Evolutionary conservation across 2,329 filamentous ascomycete genomes (phyloP).

Genomic region (Calonectria montana): DNA sequence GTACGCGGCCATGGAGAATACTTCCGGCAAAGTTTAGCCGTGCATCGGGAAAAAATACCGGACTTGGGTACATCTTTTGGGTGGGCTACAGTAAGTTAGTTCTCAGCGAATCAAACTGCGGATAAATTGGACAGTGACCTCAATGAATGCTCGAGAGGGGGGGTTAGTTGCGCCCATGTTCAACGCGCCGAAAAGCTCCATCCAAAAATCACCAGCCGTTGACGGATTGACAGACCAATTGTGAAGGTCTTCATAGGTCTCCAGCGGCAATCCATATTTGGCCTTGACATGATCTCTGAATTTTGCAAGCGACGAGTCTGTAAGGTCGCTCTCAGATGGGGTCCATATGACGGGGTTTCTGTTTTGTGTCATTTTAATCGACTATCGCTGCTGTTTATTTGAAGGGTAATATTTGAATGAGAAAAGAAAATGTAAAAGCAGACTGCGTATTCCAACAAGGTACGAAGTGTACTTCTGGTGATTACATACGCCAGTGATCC

Average conservation of each 20-base stretch:
- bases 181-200: neutral
- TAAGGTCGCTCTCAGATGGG: neutral
- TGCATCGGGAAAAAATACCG: neutral
- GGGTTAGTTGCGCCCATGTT: neutral
- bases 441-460: too few relatives aligned
- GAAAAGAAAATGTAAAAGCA: neutral
- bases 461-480: neutral
- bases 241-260: neutral
- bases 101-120: neutral
- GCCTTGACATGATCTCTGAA: neutral
- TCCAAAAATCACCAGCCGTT: neutral
- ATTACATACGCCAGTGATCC: neutral
- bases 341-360: neutral
- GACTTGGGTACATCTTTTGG: neutral
- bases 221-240: neutral
- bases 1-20: neutral
- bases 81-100: neutral
- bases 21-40: slow-evolving; percentile 5
- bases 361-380: neutral
- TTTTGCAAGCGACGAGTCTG: neutral
- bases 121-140: neutral
- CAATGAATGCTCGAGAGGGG: neutral
- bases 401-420: neutral
- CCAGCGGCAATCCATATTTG: neutral
- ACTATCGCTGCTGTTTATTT: too few relatives aligned